A percentile compares a stretch with the other conserved stretches of the same genome.
phyloP scores from a whole-genome alignment of 164 flowering plant genomes.

The Cinnamomum chago region DNA sequence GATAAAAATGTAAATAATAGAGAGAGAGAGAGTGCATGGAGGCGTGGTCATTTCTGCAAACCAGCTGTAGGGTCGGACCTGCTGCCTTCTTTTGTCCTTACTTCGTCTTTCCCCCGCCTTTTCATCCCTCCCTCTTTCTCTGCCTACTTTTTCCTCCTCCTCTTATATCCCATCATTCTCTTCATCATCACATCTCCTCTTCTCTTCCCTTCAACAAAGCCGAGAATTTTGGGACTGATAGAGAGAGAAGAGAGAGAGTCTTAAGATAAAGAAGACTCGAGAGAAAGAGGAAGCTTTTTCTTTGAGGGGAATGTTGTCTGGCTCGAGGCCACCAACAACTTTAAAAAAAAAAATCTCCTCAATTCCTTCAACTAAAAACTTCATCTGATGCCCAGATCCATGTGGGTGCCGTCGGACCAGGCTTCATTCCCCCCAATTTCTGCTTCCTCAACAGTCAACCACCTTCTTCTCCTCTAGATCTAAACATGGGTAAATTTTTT shows the following conservation, averaged over 20 bases:
- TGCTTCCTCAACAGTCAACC: constrained; percentile 14
- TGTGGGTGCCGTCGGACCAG: constrained; percentile 65
- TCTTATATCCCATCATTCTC: constrained; percentile 19
- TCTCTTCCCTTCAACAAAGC: constrained; percentile 14
- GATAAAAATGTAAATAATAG: not conserved
- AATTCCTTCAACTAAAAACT: not conserved
- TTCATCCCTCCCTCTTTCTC: constrained; percentile 17
- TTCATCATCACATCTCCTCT: constrained; percentile 14
- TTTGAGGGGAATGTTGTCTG: constrained; percentile 91
- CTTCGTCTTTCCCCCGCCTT: constrained; percentile 17
- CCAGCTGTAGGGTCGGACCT: constrained; percentile 34
- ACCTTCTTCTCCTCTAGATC: not conserved
- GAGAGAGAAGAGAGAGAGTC: not conserved
- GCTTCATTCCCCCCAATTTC: constrained; percentile 75
- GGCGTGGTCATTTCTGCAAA: constrained; percentile 34
- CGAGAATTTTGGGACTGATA: constrained; percentile 15
- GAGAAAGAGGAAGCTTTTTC: constrained; percentile 24
- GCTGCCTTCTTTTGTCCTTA: constrained; percentile 37
- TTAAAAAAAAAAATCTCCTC: not conserved
- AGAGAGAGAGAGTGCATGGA: constrained; percentile 15
- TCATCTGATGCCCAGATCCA: constrained; percentile 2
- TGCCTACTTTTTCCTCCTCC: constrained; percentile 2
- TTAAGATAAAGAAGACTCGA: not conserved
- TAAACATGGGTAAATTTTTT: not conserved
- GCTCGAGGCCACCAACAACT: constrained; percentile 57